Base-by-base conservation (phyloP, 116 monocot genomes). In the Iris pallida region DNA sequence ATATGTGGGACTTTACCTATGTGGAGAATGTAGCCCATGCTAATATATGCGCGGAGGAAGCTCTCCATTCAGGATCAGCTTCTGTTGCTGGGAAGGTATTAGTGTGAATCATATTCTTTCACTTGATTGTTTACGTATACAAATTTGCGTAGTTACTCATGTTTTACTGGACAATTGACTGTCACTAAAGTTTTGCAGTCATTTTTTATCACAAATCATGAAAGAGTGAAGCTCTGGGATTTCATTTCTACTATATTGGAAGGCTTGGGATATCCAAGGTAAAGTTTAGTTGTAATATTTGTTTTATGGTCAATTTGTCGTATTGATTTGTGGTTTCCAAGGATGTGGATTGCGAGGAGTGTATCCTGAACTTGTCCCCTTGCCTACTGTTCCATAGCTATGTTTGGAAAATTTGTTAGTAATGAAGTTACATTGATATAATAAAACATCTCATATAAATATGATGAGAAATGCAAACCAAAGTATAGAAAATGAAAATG, bases 21-120 rank as follows among this genome's bases (percentile, higher is more conserved):
- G 88, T 89, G 70, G 92, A 91, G 60, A 96, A 96, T 71, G 82
- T 91, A 63, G 84, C 79, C 52, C 86, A 88, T 84, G 95, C 95
- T 30, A 82, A 81, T 69, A 77, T 91, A 4, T 86, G 81, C 61
- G 86, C 91, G 14, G 86, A 91, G 67, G 52, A 71, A 66, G 89
- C 86, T 75, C 72, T 96, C 58, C 20, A 59, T 59, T 75, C 76
- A 63, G 65, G 76, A 15, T 55, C 66, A 68, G 4, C 75, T 75
- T 82, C 80, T 64, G 81, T 86, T 70, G 79, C 86, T 81, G 95
- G 95, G 72, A 79, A 89, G 91, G 95, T 91, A 77, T 52, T 41
- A 40, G 16, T 70, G 64, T n/a, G 14, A 19, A 42, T 42, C 17
- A 60, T 70, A 60, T n/a, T 71, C 47, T 42, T 4, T 41, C 18